Evolutionary conservation across 805 yeast genomes (phyloP), one percentile per base, ranked within the genome.

Genomic region (Priceomyces medius): DNA sequence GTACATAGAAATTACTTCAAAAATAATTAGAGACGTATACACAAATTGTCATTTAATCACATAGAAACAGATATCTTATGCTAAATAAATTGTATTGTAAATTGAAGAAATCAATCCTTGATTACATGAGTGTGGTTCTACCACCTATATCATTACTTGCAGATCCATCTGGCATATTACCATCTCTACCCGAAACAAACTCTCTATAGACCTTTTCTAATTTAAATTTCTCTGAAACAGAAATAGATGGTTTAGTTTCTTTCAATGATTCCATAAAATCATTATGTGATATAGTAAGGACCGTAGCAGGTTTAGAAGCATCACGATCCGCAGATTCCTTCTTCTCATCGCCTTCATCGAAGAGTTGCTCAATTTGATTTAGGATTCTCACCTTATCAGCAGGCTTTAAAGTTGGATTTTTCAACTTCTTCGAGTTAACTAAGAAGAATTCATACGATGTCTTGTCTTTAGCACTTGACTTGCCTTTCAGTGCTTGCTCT

Each of bases 171-270:
- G 95, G 96, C 88, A 91, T 80, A 43, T 83, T 82, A 0, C 96
- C 97, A 42, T 85, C 90, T 34, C 97, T 66, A 12, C 80, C 88
- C 31, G 81, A 75, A 4, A 83, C 77, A 55, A 91, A 93, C 55
- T 83, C 81, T 16, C 68, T 57, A 56, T 91, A 91, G 24, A 91
- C 83, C 0, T 58, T 63, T 18, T 68, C 60, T 37, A 91, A 73
- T 53, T 88, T 86, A 6, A 51, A 50, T 45, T 76, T 73, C 54
- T 91, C 98, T 14, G 80, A 75, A 0, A 66, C 61, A 0, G 97
- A 89, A 20, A 91, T 88, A 35, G 96, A 87, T n/a, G 96, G 88
- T 50, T 86, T 88, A 1, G 97, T 88, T 41, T 86, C 95, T 17
- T 61, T 55, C 35, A 86, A 63, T 0, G 96, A 85, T 26, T 72